Conservation (phyloP, 225 moss, liverwort and hornwort genomes). For the Asterella californica region DNA sequence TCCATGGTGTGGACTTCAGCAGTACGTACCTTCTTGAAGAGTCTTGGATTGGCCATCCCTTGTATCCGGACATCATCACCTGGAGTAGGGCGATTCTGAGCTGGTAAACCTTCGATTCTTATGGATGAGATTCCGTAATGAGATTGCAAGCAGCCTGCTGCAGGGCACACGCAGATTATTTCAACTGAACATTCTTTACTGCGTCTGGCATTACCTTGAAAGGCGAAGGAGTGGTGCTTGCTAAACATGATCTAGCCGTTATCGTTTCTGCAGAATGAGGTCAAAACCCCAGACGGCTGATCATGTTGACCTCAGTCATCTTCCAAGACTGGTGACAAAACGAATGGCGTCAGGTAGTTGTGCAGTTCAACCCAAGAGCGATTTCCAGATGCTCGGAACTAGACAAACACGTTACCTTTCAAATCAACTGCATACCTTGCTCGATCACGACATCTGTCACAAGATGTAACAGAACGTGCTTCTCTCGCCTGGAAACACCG, state of each 20-base stretch:
- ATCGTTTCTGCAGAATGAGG: not conserved
- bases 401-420: not conserved
- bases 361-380: not conserved
- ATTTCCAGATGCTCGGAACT: not conserved
- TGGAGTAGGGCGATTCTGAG: slow-evolving; percentile 40
- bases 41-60: slow-evolving; percentile 45
- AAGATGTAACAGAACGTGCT: slow-evolving; percentile 52
- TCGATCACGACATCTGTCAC: slow-evolving; percentile 56
- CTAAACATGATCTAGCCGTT: not conserved
- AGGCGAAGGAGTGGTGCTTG: not conserved
- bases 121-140: slow-evolving; percentile 50
- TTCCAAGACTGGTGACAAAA: not conserved
- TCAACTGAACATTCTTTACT: slow-evolving; percentile 1
- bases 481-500: slow-evolving; percentile 51
- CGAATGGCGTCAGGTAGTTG: not conserved
- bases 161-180: slow-evolving; percentile 1
- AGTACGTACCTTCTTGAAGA: slow-evolving; percentile 48
- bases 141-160: slow-evolving; percentile 58
- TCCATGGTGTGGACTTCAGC: not conserved
- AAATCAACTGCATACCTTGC: slow-evolving; percentile 46
- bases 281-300: too few relatives aligned
- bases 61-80: slow-evolving; percentile 55
- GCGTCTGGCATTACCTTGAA: not conserved
- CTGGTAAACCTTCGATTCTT: slow-evolving; percentile 47
- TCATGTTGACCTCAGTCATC: too few relatives aligned